Evolutionary conservation across 345 rosid genomes (phyloP), one percentile per base, ranked within the genome.

Genomic region (Dimocarpus longan): DNA sequence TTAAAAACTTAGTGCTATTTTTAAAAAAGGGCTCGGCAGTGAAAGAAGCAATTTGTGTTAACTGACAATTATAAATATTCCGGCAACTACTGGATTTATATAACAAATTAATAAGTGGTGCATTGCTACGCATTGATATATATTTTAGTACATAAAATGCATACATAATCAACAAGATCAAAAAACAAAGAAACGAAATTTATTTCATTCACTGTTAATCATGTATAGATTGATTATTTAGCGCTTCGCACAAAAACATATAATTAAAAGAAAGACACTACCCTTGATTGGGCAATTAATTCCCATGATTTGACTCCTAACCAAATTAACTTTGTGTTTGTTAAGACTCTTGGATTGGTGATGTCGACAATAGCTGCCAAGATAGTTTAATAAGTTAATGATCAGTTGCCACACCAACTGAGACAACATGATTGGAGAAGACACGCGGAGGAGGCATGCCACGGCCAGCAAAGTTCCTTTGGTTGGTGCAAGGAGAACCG

Each of bases 401-500:
- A 26, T 62, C 59, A 60, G 71, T 39, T 59, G 70, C 74, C 75
- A 79, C 81, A 11, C 64, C 70, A 22, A 59, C 10, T 43, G 78
- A 7, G 21, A 48, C 6, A 62, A 37, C 1, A 26, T 28, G 24
- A 63, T 63, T 60, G 1, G 77, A 32, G 28, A 66, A 57, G 12
- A 43, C 32, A 62, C 28, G 66, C 1, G 70, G 73, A 60, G 82
- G 71, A 16, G 70, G 64, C 62, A 15, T 11, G 44, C 19, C 54
- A 9, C 13, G 75, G 44, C 84, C 87, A 11, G 82, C 84, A 26
- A 78, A 81, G 37, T 50, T 28, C 63, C 46, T 62, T 28, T 44
- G 22, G 54, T 12, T 18, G 32, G 66, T 56, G 80, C 87, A 84
- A 18, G 70, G 76, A 0, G 64, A 3, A 0, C 76, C 87, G 3